Conservation (phyloP, 495 filamentous ascomycete species). For the Penicillium cosmopolitanum region DNA sequence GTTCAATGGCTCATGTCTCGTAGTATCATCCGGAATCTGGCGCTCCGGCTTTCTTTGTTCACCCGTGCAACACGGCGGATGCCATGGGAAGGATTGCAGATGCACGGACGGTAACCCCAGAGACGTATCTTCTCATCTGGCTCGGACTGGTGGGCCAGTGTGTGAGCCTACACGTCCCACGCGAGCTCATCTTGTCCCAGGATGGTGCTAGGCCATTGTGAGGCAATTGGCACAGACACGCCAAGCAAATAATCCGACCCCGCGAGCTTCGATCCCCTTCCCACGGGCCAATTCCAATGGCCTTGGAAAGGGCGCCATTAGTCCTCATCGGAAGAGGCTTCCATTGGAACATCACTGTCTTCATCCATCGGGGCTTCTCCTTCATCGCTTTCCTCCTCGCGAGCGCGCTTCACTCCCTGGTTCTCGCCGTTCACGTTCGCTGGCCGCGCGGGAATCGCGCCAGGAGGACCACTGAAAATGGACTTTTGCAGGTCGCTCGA, state of each 20-base stretch:
- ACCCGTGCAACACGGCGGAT: constrained; percentile 84
- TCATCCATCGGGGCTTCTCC: constrained; percentile 78
- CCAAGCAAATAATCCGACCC: neutral
- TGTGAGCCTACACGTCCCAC: constrained; percentile 73
- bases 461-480: constrained; percentile 74
- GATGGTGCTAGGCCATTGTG: constrained; percentile 27
- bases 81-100: constrained; percentile 61
- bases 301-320: constrained; percentile 23
- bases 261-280: constrained; percentile 11
- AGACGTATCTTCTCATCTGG: constrained; percentile 79
- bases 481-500: constrained; percentile 79
- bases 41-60: constrained; percentile 76
- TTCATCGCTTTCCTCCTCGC: constrained; percentile 72
- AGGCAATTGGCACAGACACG: constrained; percentile 12
- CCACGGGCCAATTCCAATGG: constrained; percentile 3
- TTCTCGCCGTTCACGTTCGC: constrained; percentile 39
- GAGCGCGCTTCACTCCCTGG: constrained; percentile 64
- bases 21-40: constrained; percentile 81
- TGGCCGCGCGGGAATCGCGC: constrained; percentile 46
- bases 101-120: constrained; percentile 54
- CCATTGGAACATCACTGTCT: constrained; percentile 60
- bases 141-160: constrained; percentile 74
- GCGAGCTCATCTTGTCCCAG: constrained; percentile 39
- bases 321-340: constrained; percentile 58
- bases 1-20: constrained; percentile 45